A percentile compares a stretch with the other conserved stretches of the same genome.
phyloP scores from a whole-genome alignment of 306 rosid species.

The Hippophae tibetana region DNA sequence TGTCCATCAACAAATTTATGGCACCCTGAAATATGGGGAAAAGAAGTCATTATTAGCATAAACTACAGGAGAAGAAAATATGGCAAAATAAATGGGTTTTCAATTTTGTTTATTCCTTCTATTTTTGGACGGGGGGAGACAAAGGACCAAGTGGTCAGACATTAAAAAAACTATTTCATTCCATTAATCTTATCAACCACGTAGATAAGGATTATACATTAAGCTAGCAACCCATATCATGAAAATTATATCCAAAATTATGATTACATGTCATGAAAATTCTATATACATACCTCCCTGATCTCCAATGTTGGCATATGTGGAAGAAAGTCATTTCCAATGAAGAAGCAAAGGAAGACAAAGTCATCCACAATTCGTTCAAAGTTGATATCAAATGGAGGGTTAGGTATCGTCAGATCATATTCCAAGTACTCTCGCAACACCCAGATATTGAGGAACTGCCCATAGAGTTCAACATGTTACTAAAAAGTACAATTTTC shows the following conservation, averaged over 20 bases:
- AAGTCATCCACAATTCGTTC: constrained; percentile 80
- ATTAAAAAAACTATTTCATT: neutral
- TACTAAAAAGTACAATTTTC: neutral
- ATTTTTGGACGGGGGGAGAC: neutral
- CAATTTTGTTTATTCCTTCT: neutral
- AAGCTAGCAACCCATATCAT: neutral
- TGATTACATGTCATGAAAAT: constrained; percentile 15
- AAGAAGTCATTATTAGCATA: constrained; percentile 19
- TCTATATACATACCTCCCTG: constrained; percentile 62
- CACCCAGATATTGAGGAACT: constrained; percentile 85
- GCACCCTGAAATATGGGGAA: constrained; percentile 64
- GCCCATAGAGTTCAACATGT: constrained; percentile 20
- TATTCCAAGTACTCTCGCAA: constrained; percentile 82
- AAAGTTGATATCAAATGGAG: constrained; percentile 68
- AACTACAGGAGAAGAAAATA: constrained; percentile 6
- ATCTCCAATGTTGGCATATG: constrained; percentile 96
- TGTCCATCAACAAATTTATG: constrained; percentile 80
- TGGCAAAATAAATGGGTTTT: neutral
- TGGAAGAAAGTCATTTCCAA: constrained; percentile 94
- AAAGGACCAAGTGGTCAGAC: neutral
- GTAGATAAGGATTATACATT: neutral
- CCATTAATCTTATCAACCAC: neutral
- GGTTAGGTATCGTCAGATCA: constrained; percentile 60
- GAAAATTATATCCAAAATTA: constrained; percentile 4
- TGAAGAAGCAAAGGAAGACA: constrained; percentile 78